Evolutionary conservation across 2,329 filamentous ascomycete genomes (phyloP).

Genomic region (Pyricularia pennisetigena): DNA sequence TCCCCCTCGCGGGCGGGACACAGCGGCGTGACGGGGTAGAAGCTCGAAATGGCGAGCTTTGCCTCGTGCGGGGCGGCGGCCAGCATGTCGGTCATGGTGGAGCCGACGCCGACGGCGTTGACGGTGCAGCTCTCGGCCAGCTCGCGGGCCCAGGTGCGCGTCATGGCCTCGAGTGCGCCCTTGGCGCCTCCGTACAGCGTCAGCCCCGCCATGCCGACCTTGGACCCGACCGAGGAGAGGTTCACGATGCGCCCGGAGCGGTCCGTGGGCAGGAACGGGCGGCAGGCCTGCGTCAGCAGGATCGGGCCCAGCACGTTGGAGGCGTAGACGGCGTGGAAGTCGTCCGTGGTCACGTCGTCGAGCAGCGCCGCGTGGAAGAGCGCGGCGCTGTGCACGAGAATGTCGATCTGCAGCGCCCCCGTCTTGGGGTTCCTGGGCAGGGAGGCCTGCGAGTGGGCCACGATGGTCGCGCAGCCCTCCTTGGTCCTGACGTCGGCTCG

Average conservation of each 20-base stretch:
- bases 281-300: conserved; percentile 40
- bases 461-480: neutral
- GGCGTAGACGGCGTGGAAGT: conserved; percentile 45
- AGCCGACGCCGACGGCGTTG: conserved; percentile 37
- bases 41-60: conserved; percentile 24
- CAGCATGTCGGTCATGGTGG: conserved; percentile 27
- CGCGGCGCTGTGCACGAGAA: conserved; percentile 50
- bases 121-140: conserved; percentile 45
- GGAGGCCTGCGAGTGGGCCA: neutral
- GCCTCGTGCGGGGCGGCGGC: conserved; percentile 42
- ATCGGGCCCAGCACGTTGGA: conserved; percentile 49
- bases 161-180: conserved; percentile 52
- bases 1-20: conserved; percentile 20
- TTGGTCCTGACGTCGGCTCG: conserved; percentile 29
- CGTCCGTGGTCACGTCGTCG: conserved; percentile 32
- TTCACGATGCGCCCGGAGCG: conserved; percentile 49
- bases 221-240: conserved; percentile 39
- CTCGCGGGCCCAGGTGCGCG: conserved; percentile 50
- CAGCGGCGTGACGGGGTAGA: conserved; percentile 40
- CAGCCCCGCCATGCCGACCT: conserved; percentile 41
- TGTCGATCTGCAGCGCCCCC: conserved; percentile 41
- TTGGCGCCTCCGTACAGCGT: conserved; percentile 53
- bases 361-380: conserved; percentile 36
- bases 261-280: conserved; percentile 44
- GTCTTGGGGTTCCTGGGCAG: neutral